phyloP scores from a whole-genome alignment of 768 basidiomycete genomes.

The Auriculariales sp. region DNA sequence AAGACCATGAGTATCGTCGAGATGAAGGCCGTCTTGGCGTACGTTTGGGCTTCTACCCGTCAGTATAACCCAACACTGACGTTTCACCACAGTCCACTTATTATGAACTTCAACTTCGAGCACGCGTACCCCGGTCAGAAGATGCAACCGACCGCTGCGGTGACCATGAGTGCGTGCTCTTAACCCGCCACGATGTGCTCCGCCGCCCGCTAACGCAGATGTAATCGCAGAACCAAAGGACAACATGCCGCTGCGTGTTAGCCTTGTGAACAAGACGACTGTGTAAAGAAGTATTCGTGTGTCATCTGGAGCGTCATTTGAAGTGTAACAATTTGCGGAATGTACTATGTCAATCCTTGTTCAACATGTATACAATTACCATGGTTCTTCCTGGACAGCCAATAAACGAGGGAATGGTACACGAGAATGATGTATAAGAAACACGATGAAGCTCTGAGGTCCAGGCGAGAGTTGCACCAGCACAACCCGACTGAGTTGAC shows the following conservation, averaged over 20 bases:
- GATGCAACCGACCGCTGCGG: conserved; percentile 26
- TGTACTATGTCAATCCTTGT: too few species aligned
- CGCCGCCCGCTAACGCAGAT: background rate
- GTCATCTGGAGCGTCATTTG: too few species aligned
- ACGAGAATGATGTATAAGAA: too few species aligned
- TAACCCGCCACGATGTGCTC: background rate
- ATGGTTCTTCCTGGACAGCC: too few species aligned
- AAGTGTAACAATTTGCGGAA: too few species aligned
- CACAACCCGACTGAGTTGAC: too few species aligned
- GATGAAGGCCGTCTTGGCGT: conserved; percentile 27
- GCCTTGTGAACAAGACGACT: conserved; percentile 1
- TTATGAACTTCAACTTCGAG: conserved; percentile 30
- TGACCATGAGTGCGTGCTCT: conserved; percentile 29
- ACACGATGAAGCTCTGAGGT: too few species aligned
- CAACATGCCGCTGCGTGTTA: conserved; percentile 11
- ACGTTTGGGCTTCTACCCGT: background rate
- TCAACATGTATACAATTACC: too few species aligned
- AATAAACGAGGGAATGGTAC: too few species aligned
- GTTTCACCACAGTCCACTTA: conserved; percentile 18
- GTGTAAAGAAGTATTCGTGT: background rate
- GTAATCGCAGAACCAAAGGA: conserved; percentile 10
- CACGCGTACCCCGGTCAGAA: conserved; percentile 27
- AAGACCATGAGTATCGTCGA: conserved; percentile 34
- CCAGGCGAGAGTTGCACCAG: too few species aligned
- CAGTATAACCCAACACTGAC: background rate